Conservation (phyloP, 2,329 filamentous ascomycete genomes). For the Nigrospora sphaerica region DNA sequence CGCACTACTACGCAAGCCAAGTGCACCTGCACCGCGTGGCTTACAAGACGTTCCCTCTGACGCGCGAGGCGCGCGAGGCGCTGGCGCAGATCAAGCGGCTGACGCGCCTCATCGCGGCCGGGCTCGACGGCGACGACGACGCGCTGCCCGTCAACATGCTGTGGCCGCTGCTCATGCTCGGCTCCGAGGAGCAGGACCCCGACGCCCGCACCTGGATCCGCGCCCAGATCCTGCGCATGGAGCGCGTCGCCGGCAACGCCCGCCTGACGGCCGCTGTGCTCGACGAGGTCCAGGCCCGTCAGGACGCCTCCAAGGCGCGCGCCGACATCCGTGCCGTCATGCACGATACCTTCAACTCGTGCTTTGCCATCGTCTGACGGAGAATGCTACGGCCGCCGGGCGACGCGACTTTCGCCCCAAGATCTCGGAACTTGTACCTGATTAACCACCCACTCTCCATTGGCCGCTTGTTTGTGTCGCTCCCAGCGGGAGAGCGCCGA, state of each 20-base stretch:
- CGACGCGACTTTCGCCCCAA: no score
- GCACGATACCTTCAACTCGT: constrained; percentile 41
- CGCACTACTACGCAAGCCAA: constrained; percentile 49
- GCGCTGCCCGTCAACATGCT: constrained; percentile 48
- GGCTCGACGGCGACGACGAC: constrained; percentile 28
- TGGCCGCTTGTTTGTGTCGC: no score
- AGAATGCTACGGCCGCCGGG: not conserved
- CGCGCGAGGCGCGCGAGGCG: constrained; percentile 38
- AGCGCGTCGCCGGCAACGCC: constrained; percentile 35
- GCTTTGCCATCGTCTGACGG: constrained; percentile 43
- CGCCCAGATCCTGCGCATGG: constrained; percentile 38
- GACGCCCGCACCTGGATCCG: constrained; percentile 44
- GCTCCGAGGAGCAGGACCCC: constrained; percentile 43
- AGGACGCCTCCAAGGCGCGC: constrained; percentile 29
- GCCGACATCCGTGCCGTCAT: constrained; percentile 38
- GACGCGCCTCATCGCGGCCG: constrained; percentile 35
- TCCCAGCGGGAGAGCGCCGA: no score
- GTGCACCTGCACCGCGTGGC: constrained; percentile 51
- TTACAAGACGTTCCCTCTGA: constrained; percentile 45
- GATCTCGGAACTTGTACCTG: no score
- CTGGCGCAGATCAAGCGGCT: constrained; percentile 41
- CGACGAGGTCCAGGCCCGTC: constrained; percentile 35
- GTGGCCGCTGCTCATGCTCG: constrained; percentile 50
- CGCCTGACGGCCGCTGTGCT: constrained; percentile 37
- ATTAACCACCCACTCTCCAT: no score